Evolutionary conservation across 192 early-diverging fungal genomes (phyloP), one percentile per base, ranked within the genome.

Genomic region (Backusella luteola): DNA sequence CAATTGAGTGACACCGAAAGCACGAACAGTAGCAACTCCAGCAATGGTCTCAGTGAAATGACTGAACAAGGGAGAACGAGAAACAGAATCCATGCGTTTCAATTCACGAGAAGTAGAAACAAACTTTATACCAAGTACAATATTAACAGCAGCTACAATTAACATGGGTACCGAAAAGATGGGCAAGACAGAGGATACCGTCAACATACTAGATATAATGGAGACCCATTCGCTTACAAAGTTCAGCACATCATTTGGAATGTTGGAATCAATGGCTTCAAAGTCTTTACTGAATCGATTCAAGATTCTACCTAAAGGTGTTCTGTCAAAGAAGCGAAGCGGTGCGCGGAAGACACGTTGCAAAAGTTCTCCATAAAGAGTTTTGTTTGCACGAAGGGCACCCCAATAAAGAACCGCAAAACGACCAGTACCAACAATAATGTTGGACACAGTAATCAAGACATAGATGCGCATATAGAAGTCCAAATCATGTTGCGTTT

Each of bases 41-140:
- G 63, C 92, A 90, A 85, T 95, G 89, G 80, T 88, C 86, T 93
- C 90, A 36, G 87, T 87, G 67, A 90, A 91, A 44, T 85, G 88
- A 19, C 93, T 89, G 76, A 91, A 95, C n/a, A 97, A 83, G 11
- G 95, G 95, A 11, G 88, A 85, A 77, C 89, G 84, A 3, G 90
- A 83, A 5, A 91, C 86, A 0, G 93, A 91, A 79, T 95, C 94
- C 41, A 98, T 83, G 21, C 97, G 89, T 88, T 97, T 97, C 76
- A 98, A 87, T 85, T 98, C 97, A 66, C 97, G 89, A 1, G 94
- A 92, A 0, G 91, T 85, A 15, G 85, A 85, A 29, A 96, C 79
- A 76, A 95, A 97, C 35, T 89, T 87, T 3, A 67, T 39, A 15
- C 85, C 84, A 19, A 91, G 49, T 6, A 34, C 46, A 3, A 69